Conservation (phyloP, 305 asterid species). For the Solanum hybrid region DNA sequence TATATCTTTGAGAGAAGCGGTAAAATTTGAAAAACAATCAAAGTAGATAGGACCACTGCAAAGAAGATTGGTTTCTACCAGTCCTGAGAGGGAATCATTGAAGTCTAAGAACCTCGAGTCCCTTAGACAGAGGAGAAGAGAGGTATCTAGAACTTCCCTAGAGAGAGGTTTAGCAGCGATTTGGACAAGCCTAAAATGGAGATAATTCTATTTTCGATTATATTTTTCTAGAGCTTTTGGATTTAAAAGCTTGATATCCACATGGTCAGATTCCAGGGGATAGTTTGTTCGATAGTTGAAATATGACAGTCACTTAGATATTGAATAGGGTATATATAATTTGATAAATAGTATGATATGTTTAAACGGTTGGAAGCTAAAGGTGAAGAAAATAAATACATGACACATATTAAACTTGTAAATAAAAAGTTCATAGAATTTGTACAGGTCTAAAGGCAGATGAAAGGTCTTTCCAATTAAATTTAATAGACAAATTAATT, state of each 20-base stretch:
- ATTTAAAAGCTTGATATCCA: not conserved
- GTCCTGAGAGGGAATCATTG: not conserved
- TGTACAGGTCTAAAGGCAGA: too few relatives aligned
- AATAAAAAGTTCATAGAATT: too few relatives aligned
- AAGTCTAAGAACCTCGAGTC: not conserved
- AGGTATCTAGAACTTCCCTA: not conserved
- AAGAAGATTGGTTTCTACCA: not conserved
- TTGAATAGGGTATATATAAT: too few relatives aligned
- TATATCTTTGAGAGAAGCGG: not conserved
- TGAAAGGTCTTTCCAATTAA: too few relatives aligned
- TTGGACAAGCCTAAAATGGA: not conserved
- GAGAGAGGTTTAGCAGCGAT: not conserved
- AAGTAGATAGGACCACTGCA: not conserved
- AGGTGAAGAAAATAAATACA: too few relatives aligned
- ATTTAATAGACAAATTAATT: too few relatives aligned
- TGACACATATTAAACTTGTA: too few relatives aligned
- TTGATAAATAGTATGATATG: too few relatives aligned
- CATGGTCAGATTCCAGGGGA: not conserved
- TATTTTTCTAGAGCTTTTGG: not conserved
- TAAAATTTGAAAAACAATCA: too few relatives aligned
- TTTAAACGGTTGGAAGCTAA: too few relatives aligned
- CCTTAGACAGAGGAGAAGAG: not conserved
- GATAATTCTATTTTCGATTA: too few relatives aligned
- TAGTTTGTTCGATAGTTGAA: not conserved
- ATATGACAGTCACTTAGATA: not conserved